Evolutionary conservation across 768 basidiomycete species (phyloP).

Genomic region (Lentinula sp.): DNA sequence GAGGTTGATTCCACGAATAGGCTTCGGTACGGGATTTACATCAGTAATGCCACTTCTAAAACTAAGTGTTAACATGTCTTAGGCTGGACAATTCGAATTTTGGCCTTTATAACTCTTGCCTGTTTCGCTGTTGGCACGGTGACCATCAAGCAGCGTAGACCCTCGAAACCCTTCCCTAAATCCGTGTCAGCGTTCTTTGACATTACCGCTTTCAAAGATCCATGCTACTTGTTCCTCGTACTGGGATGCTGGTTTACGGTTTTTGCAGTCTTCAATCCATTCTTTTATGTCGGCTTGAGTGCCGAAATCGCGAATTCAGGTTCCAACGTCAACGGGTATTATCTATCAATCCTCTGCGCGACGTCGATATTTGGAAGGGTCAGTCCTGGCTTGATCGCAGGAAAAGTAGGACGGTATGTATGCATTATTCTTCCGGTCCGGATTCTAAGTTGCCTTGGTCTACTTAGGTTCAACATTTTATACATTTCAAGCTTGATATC

Average conservation of each 20-base stretch:
- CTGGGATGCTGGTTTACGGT: conserved; percentile 17
- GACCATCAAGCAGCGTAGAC: conserved; percentile 18
- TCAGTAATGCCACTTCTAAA: background rate
- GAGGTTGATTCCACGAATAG: conserved; percentile 13
- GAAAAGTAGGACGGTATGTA: conserved; percentile 17
- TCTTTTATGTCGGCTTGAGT: conserved; percentile 22
- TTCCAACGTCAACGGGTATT: conserved; percentile 16
- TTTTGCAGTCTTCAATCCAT: conserved; percentile 17
- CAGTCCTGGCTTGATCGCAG: conserved; percentile 15
- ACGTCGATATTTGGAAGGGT: conserved; percentile 19
- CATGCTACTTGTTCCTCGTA: conserved; percentile 13
- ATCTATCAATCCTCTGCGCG: conserved; percentile 19
- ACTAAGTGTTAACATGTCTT: background rate
- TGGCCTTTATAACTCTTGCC: conserved; percentile 17
- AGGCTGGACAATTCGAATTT: conserved; percentile 23
- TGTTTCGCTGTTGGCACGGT: conserved; percentile 16
- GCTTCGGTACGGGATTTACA: conserved; percentile 12
- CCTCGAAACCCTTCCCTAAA: conserved; percentile 15
- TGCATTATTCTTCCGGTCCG: no score
- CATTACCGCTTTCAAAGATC: conserved; percentile 17
- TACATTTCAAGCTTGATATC: conserved; percentile 9
- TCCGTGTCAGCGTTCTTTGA: conserved; percentile 14
- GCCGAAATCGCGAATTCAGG: conserved; percentile 11
- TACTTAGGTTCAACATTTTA: conserved; percentile 15
- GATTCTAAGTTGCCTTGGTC: background rate